These are phyloP conservation scores for Heteromeles arbutifolia DNA, from an alignment of 306 rosid species.

Conservation along the genomic window DNA sequence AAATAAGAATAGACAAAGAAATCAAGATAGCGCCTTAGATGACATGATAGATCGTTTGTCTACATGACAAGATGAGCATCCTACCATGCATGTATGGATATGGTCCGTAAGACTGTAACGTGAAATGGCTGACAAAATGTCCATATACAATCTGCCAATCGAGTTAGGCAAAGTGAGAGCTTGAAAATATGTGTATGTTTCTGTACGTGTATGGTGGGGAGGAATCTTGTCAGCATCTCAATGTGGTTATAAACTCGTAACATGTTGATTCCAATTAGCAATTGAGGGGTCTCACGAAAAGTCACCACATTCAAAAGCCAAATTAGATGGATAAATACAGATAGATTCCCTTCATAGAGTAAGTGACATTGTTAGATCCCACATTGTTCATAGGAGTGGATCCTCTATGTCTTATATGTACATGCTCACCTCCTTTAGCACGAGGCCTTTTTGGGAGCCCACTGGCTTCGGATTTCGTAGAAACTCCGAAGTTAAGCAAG, in stretches of 20 bases:
- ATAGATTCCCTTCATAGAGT: background rate
- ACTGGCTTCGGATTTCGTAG: too few relatives aligned
- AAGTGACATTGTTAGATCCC: too few relatives aligned
- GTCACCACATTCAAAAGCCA: background rate
- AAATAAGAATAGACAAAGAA: background rate
- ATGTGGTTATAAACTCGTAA: background rate
- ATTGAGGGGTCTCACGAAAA: background rate
- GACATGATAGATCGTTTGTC: background rate
- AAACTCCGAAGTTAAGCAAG: too few relatives aligned
- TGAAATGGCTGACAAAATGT: background rate
- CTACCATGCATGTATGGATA: background rate
- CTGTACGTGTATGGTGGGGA: background rate
- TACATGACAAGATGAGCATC: background rate
- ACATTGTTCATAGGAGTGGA: too few relatives aligned
- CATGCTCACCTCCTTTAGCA: too few relatives aligned
- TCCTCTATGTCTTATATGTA: too few relatives aligned
- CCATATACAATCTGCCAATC: background rate
- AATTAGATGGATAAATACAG: background rate
- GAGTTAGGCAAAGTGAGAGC: slow-evolving; percentile 5
- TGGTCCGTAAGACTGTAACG: background rate
- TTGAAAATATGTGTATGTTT: background rate
- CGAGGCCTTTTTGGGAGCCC: too few relatives aligned
- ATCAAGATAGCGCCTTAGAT: background rate
- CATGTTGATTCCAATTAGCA: background rate
- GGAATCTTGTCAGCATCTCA: background rate